Conservation (phyloP, 2,329 filamentous ascomycete species). For the Paradendryphiella salina region DNA sequence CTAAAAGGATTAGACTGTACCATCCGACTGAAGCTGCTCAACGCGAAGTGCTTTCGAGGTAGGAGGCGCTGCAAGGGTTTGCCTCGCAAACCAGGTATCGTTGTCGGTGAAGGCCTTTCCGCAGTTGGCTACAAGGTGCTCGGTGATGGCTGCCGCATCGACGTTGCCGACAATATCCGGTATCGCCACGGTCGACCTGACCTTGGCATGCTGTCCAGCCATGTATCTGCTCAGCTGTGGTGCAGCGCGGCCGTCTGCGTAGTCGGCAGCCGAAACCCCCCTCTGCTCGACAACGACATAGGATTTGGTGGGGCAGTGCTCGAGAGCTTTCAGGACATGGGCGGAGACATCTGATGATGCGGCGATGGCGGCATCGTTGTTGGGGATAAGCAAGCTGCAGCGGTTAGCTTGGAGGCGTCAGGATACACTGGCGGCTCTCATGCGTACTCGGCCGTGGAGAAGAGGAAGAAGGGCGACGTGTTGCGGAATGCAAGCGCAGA, state of each 20-base stretch:
- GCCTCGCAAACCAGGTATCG: constrained; percentile 11
- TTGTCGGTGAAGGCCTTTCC: constrained; percentile 44
- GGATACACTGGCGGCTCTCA: constrained; percentile 12
- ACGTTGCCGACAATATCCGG: constrained; percentile 58
- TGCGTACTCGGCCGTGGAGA: constrained; percentile 79
- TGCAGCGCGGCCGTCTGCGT: constrained; percentile 57
- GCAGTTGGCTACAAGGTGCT: constrained; percentile 54
- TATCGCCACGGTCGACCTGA: constrained; percentile 57
- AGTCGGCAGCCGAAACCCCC: constrained; percentile 71
- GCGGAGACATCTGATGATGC: constrained; percentile 50
- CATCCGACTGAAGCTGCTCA: constrained; percentile 23
- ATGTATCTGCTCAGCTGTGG: constrained; percentile 60
- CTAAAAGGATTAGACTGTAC: constrained; percentile 14
- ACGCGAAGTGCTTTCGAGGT: constrained; percentile 18
- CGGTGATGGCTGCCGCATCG: constrained; percentile 50
- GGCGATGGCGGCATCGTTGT: constrained; percentile 43
- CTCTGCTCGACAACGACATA: constrained; percentile 81
- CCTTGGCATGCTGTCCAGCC: constrained; percentile 54
- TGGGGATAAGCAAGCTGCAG: constrained; percentile 36
- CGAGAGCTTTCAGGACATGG: constrained; percentile 55
- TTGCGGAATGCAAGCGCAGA: constrained; percentile 75
- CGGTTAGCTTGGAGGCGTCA: constrained; percentile 29
- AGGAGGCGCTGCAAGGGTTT: constrained; percentile 20
- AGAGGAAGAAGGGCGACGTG: constrained; percentile 85
- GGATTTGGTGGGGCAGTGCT: constrained; percentile 69